Percentiles rank a stretch among this genome's conserved stretches.
These are phyloP conservation scores for Oemleria cerasiformis DNA, from an alignment of 306 rosid genomes.

Conservation along the genomic window DNA sequence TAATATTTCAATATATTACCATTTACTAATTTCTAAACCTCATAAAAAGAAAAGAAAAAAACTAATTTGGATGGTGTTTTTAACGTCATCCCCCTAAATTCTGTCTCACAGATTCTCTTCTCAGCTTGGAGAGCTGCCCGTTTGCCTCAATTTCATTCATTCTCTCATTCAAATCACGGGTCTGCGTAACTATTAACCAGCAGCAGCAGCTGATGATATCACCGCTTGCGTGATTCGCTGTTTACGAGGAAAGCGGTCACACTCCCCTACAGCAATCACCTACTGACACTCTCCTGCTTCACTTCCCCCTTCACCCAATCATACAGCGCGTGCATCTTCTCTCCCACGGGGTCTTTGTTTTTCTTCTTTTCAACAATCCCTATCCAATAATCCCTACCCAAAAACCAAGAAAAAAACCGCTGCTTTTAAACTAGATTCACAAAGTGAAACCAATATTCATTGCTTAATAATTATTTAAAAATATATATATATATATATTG, in stretches of 20 bases:
- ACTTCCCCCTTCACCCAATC: constrained; percentile 11
- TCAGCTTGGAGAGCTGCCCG: background rate
- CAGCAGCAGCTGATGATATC: background rate
- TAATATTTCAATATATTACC: too few relatives aligned
- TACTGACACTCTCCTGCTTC: constrained; percentile 5
- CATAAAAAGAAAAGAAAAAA: too few relatives aligned
- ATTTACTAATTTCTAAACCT: too few relatives aligned
- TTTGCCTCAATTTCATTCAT: background rate
- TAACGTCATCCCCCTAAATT: constrained; percentile 22
- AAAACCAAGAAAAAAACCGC: too few relatives aligned
- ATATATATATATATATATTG: too few relatives aligned
- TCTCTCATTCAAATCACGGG: background rate
- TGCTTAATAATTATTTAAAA: too few relatives aligned
- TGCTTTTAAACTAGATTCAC: too few relatives aligned
- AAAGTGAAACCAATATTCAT: too few relatives aligned
- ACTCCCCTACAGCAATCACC: background rate
- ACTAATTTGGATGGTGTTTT: constrained; percentile 8
- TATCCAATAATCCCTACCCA: too few relatives aligned
- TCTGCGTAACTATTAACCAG: background rate
- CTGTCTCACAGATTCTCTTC: background rate
- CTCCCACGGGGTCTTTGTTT: background rate
- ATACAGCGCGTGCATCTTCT: background rate
- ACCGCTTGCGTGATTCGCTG: background rate
- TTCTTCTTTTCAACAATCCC: background rate
- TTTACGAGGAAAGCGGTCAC: background rate